phyloP scores from a whole-genome alignment of 108 stramenopile genomes.

The Seminavis robusta region DNA sequence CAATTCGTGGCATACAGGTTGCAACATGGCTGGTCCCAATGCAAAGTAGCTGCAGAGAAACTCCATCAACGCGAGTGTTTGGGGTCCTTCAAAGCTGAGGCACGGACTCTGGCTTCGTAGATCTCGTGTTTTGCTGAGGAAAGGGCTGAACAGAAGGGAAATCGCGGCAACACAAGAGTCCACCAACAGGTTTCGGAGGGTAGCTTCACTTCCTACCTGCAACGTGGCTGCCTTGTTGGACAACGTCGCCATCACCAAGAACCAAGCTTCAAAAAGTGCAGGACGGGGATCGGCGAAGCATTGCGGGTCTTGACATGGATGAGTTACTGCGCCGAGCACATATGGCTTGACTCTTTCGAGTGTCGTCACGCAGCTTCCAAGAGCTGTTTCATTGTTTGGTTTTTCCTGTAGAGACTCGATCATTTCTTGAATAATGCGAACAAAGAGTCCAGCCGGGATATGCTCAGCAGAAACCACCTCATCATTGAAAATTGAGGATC shows the following conservation, averaged over 20 bases:
- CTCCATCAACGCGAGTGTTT: conserved; percentile 66
- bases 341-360: no score
- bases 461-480: conserved; percentile 59
- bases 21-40: conserved; percentile 44
- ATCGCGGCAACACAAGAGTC: conserved; percentile 46
- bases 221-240: background rate
- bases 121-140: conserved; percentile 33
- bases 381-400: no score
- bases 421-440: conserved; percentile 23
- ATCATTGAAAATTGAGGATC: conserved; percentile 58
- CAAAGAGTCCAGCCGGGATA: conserved; percentile 59
- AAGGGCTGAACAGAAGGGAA: conserved; percentile 43
- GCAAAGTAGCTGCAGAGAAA: conserved; percentile 45
- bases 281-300: conserved; percentile 65
- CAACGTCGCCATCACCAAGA: conserved; percentile 26
- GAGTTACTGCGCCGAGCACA: background rate
- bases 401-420: conserved; percentile 14
- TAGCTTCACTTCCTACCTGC: conserved; percentile 6
- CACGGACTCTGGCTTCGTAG: conserved; percentile 37
- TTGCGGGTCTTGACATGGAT: conserved; percentile 15
- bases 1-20: conserved; percentile 17
- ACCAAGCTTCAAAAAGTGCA: conserved; percentile 72
- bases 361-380: no score
- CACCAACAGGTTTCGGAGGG: conserved; percentile 24
- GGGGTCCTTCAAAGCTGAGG: conserved; percentile 75